Conservation (phyloP, 2,329 filamentous ascomycete species). For the Aspergillus pseudotamarii region DNA sequence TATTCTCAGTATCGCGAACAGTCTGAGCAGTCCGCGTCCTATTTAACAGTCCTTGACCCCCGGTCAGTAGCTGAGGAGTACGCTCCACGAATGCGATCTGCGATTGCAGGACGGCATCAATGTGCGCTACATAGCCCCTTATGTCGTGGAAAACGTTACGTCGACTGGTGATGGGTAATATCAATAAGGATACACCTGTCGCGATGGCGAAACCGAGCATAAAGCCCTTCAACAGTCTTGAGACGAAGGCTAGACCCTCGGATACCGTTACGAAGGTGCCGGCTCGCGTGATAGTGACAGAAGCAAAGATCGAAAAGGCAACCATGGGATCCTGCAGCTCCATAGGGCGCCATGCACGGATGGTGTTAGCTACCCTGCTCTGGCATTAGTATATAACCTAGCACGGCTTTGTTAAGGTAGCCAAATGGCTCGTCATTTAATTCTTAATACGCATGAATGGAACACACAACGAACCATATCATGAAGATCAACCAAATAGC, state of each 20-base stretch:
- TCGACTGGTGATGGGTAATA: slow-evolving; percentile 68
- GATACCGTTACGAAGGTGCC: slow-evolving; percentile 49
- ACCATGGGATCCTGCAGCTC: slow-evolving; percentile 68
- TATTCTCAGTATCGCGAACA: slow-evolving; percentile 9
- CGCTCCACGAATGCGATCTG: slow-evolving; percentile 63
- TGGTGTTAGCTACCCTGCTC: slow-evolving; percentile 57
- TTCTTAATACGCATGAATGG: neutral
- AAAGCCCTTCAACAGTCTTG: slow-evolving; percentile 62
- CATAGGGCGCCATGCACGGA: slow-evolving; percentile 64
- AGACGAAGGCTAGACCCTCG: slow-evolving; percentile 39
- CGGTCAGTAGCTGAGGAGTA: slow-evolving; percentile 17
- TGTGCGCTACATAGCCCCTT: slow-evolving; percentile 51
- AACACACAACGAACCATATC: slow-evolving; percentile 54
- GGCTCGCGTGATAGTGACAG: slow-evolving; percentile 60
- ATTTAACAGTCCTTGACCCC: slow-evolving; percentile 17
- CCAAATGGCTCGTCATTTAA: neutral
- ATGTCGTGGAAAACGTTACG: slow-evolving; percentile 65
- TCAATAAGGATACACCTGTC: slow-evolving; percentile 63
- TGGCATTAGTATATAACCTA: neutral
- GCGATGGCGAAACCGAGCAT: slow-evolving; percentile 67
- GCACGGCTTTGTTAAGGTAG: neutral
- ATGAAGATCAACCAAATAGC: slow-evolving; percentile 70
- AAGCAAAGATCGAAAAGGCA: slow-evolving; percentile 67
- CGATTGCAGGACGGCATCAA: slow-evolving; percentile 60
- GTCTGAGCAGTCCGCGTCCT: slow-evolving; percentile 23